Percentiles rank a stretch among this genome's conserved stretches.
These are phyloP conservation scores for Medakamo hakoo DNA, from an alignment of 139 green algal species.

Conservation along the genomic window DNA sequence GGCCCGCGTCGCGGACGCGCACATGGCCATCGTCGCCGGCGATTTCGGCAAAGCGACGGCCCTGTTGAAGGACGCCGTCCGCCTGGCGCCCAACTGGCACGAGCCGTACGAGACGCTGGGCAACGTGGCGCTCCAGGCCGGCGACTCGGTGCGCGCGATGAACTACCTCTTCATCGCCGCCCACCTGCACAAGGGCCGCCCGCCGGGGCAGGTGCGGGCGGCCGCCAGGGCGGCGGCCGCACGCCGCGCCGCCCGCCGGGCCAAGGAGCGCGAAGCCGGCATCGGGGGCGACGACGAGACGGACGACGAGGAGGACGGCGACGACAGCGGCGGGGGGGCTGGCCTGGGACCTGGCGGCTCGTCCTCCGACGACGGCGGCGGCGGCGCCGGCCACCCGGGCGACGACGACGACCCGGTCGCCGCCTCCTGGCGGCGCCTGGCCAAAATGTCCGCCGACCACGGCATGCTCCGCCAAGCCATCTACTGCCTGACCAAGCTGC, in stretches of 20 bases:
- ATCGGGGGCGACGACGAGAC: too few species aligned
- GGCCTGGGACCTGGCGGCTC: too few species aligned
- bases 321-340: too few species aligned
- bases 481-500: background rate
- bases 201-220: too few species aligned
- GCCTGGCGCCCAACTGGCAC: background rate
- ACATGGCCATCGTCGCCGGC: background rate
- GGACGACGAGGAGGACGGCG: too few species aligned
- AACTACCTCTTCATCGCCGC: background rate
- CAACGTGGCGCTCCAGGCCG: background rate
- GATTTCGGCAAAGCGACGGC: background rate
- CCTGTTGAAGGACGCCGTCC: background rate
- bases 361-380: background rate
- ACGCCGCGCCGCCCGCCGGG: too few species aligned
- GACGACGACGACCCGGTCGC: too few species aligned
- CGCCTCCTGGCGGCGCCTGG: background rate
- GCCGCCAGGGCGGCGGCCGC: too few species aligned
- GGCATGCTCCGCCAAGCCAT: background rate
- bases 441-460: background rate
- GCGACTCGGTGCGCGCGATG: background rate
- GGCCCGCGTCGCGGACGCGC: background rate
- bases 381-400: too few species aligned
- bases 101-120: background rate
- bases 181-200: too few species aligned
- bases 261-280: too few species aligned